Evolutionary conservation across 257 asterid species (phyloP).

Genomic region (Anisodus tanguticus): DNA sequence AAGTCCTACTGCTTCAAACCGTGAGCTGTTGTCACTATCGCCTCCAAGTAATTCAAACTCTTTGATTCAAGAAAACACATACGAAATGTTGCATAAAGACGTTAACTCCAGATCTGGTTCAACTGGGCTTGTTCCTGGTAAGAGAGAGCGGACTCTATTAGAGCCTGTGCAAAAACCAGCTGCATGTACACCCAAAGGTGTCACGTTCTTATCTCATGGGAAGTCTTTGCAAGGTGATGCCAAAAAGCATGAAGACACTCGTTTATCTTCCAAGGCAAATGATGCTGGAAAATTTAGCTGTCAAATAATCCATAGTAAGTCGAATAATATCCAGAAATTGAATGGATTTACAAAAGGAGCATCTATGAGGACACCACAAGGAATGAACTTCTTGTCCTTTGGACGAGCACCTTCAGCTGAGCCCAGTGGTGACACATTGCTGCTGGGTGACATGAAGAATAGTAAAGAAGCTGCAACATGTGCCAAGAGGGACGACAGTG

Average conservation of each 20-base stretch:
- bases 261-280: slow-evolving; percentile 41
- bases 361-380: slow-evolving; percentile 57
- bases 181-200: slow-evolving; percentile 66
- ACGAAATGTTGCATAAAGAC: slow-evolving; percentile 37
- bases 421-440: slow-evolving; percentile 43
- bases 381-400: slow-evolving; percentile 84
- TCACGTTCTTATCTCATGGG: slow-evolving; percentile 49
- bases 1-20: slow-evolving; percentile 42
- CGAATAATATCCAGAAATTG: slow-evolving; percentile 36
- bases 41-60: slow-evolving; percentile 42
- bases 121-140: slow-evolving; percentile 40
- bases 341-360: slow-evolving; percentile 40
- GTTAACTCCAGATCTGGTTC: slow-evolving; percentile 40
- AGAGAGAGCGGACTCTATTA: slow-evolving; percentile 40
- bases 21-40: slow-evolving; percentile 46
- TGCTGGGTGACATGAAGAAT: slow-evolving; percentile 32
- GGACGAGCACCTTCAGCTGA: slow-evolving; percentile 54
- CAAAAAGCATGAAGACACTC: slow-evolving; percentile 45
- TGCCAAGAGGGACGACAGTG: slow-evolving; percentile 13
- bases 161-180: slow-evolving; percentile 42
- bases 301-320: slow-evolving; percentile 31
- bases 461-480: slow-evolving; percentile 34
- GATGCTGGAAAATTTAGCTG: slow-evolving; percentile 35
- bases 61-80: slow-evolving; percentile 41
- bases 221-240: slow-evolving; percentile 41